Evolutionary conservation across 148 eudicot genomes (phyloP), one percentile per base, ranked within the genome.

Genomic region (Amaranthus cruentus): DNA sequence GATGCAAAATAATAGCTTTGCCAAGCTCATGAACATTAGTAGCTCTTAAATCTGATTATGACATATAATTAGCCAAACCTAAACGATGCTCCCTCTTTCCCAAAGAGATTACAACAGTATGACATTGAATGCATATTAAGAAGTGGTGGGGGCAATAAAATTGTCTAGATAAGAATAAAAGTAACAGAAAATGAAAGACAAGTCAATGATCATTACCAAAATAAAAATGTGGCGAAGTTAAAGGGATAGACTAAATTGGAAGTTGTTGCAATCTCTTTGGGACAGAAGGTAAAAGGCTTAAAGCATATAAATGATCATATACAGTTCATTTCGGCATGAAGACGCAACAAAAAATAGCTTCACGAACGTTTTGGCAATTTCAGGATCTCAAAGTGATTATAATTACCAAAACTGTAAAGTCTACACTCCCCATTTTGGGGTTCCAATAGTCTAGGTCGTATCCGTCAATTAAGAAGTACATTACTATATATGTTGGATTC

Each of bases 401-500:
- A 10, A 69, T 48, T 7, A 48, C 50, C 15, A 15, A 66, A n/a
- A 18, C 6, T 48, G 69, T 48, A 12, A 8, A 15, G 55, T 15
- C 49, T 66, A 6, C 55, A 53, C 69, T 62, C 53, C 10, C 14
- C 70, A 54, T 11, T 9, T 66, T 47, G 12, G 46, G 68, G 14
- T 55, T 54, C 65, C 13, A n/a, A 49, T n/a, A 12, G 49, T 75
- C 43, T 49, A 47, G 38, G 43, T 71, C 12, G 64, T 48, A 68
- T 58, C 3, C 14, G 57, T 48, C 13, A 49, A 59, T n/a, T 57
- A 47, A 6, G 7, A 5, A 69, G 10, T 6, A 50, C 28, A 70
- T 43, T 61, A 50, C 28, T 52, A 70, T 47, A 68, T 2, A 47
- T 13, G 10, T 61, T n/a, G 44, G 49, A 51, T 15, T 10, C 46